These are phyloP conservation scores for Oxytropis ochrocephala DNA, from an alignment of 306 rosid species.

Conservation along the genomic window DNA sequence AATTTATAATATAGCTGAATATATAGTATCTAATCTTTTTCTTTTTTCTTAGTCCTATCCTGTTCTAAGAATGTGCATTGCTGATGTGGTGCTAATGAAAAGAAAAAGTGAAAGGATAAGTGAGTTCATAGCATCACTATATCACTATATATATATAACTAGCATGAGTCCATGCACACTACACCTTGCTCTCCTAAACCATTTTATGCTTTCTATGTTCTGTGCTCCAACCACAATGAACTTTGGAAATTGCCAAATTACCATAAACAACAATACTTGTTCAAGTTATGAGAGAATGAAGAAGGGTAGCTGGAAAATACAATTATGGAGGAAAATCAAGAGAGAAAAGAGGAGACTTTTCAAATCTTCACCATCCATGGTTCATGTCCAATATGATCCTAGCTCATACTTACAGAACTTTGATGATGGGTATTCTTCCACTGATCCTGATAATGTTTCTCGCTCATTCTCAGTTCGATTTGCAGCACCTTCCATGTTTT, in stretches of 20 bases:
- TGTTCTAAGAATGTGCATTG: background rate
- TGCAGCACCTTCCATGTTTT: conserved; percentile 46
- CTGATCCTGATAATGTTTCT: conserved; percentile 42
- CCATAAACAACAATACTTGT: background rate
- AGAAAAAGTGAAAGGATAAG: background rate
- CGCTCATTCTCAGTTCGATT: conserved; percentile 76
- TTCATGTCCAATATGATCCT: conserved; percentile 49
- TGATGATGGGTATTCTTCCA: conserved; percentile 43
- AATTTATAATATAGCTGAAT: background rate
- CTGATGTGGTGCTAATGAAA: conserved; percentile 16
- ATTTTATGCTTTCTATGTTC: background rate
- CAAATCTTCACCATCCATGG: conserved; percentile 12
- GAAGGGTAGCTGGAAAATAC: conserved; percentile 27
- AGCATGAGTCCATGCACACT: background rate
- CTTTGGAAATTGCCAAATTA: conserved; percentile 19
- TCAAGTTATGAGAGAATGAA: too few species aligned
- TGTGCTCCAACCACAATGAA: conserved; percentile 26
- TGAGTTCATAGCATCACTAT: background rate
- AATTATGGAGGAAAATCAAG: conserved; percentile 56
- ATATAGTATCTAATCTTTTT: background rate
- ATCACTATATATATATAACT: too few species aligned
- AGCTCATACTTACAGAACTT: conserved; percentile 58
- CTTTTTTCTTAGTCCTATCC: conserved; percentile 10
- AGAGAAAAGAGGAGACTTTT: conserved; percentile 50
- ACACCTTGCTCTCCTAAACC: background rate